Base-by-base conservation (phyloP, 371 early-diverging fungal genomes). In the Syncephalastrum contaminatum region DNA sequence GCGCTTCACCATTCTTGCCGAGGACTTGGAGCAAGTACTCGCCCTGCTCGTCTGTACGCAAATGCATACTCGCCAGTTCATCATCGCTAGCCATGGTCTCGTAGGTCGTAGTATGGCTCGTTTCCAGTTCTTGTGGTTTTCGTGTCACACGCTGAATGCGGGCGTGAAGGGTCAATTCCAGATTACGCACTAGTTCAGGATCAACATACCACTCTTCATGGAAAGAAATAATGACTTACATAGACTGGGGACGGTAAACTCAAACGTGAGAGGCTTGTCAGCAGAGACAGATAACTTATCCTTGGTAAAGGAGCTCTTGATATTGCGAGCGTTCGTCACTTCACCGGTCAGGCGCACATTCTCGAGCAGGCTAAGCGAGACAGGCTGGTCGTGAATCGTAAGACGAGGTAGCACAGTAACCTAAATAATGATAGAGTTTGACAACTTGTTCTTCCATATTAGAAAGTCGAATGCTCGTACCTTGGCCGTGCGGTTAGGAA, bases 1-100 rank as follows among this genome's bases (percentile, higher is more conserved):
- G 3, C 22, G 40, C 18, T 53, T 39, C 57, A 67, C 85, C 85
- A 58, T 84, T 84, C 53, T 73, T 80, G 48, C 83, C 83, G 19
- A 80, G 55, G 8, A 67, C 62, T 39, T 56, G 54, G 14, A 82
- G 48, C 19, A 63, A 51, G 39, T 80, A 82, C 4, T 67, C 72
- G 13, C 36, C 47, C 8, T 54, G 47, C 3, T 25, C 6, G 0
- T 56, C 53, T 16, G 54, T 59, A 24, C 66, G 55, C 13, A 76
- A 57, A 24, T 67, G 58, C 2, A 70, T 56, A n/a, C 53, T 49
- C 15, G 36, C 36, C 36, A 30, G 12, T 12, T 30, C 36, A 30
- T 30, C 36, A 8, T 30, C 36, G 36, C 12, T 10, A 5, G 36
- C 36, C 8, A 30, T 8, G 36, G 10, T 30, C 36, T 30, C 10